Percentiles rank a stretch among this genome's conserved stretches.
Conservation (phyloP, 495 filamentous ascomycete species). For the Rusavskia elegans region DNA sequence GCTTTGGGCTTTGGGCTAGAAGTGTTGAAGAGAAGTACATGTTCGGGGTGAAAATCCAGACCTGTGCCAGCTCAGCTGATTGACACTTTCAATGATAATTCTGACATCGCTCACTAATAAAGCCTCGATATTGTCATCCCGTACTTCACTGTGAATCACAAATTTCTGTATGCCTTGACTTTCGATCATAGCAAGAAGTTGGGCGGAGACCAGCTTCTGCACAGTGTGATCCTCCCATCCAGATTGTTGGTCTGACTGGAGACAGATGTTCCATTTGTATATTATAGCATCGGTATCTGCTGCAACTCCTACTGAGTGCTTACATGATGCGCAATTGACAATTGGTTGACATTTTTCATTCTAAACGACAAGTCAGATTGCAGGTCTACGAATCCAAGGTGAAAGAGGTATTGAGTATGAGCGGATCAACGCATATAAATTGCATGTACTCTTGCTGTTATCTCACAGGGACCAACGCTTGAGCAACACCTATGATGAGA, state of each 20-base stretch:
- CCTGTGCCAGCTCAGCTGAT: constrained; percentile 17
- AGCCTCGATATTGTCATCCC: constrained; percentile 16
- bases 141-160: constrained; percentile 22
- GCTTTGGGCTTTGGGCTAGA: constrained; percentile 20
- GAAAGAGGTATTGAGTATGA: too few relatives aligned
- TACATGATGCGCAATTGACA: constrained; percentile 27
- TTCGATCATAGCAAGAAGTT: constrained; percentile 35
- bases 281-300: constrained; percentile 8
- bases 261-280: constrained; percentile 33
- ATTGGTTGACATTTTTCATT: constrained; percentile 7
- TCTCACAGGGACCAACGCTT: constrained; percentile 6
- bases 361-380: background rate
- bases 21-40: constrained; percentile 44
- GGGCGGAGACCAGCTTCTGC: constrained; percentile 35
- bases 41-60: constrained; percentile 59
- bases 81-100: constrained; percentile 20
- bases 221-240: constrained; percentile 24
- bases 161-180: constrained; percentile 32
- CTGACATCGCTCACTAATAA: constrained; percentile 21
- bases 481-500: constrained; percentile 11
- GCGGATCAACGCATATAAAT: background rate
- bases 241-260: constrained; percentile 9
- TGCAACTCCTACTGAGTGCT: constrained; percentile 23
- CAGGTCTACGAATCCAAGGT: background rate
- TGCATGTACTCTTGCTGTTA: constrained; percentile 13